Percentiles rank a stretch among this genome's conserved stretches.
Conservation (phyloP, 2,329 filamentous ascomycete species). For the Colletotrichum brevisporum region DNA sequence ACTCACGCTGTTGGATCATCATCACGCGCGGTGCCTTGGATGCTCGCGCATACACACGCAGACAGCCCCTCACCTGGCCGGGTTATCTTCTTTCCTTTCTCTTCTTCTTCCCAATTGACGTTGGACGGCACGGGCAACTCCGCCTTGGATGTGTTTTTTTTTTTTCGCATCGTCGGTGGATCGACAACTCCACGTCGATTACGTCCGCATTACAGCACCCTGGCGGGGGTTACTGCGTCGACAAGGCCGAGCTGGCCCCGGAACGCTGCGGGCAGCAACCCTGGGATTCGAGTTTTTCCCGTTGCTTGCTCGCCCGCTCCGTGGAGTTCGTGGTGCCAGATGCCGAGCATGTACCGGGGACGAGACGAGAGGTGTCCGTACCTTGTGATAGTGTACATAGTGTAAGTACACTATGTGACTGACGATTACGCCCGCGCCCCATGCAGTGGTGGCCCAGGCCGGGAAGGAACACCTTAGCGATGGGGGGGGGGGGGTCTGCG, state of each 20-base stretch:
- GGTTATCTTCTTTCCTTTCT: neutral
- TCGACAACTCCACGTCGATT: slow-evolving; percentile 35
- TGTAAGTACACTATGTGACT: slow-evolving; percentile 4
- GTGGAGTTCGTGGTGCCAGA: slow-evolving; percentile 1
- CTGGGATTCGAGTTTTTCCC: neutral
- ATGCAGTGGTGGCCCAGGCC: slow-evolving; percentile 5
- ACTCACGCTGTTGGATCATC: neutral
- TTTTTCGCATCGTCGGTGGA: slow-evolving; percentile 15
- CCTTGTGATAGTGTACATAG: too few species aligned
- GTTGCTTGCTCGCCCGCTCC: neutral
- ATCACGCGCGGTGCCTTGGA: too few species aligned
- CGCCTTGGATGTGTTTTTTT: slow-evolving; percentile 9
- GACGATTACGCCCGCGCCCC: neutral
- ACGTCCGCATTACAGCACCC: slow-evolving; percentile 33
- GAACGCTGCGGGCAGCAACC: neutral
- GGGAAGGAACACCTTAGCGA: slow-evolving; percentile 1
- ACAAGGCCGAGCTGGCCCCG: slow-evolving; percentile 18
- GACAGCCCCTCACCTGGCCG: neutral
- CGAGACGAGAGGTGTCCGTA: neutral
- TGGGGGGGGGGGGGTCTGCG: slow-evolving; percentile 15
- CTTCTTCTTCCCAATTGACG: neutral
- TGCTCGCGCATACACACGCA: neutral
- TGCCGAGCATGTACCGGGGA: slow-evolving; percentile 24
- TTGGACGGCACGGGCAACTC: slow-evolving; percentile 2
- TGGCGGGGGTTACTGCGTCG: neutral